These are phyloP conservation scores for Apophysomyces sp. DNA, from an alignment of 371 early-diverging fungal genomes.

Conservation along the genomic window DNA sequence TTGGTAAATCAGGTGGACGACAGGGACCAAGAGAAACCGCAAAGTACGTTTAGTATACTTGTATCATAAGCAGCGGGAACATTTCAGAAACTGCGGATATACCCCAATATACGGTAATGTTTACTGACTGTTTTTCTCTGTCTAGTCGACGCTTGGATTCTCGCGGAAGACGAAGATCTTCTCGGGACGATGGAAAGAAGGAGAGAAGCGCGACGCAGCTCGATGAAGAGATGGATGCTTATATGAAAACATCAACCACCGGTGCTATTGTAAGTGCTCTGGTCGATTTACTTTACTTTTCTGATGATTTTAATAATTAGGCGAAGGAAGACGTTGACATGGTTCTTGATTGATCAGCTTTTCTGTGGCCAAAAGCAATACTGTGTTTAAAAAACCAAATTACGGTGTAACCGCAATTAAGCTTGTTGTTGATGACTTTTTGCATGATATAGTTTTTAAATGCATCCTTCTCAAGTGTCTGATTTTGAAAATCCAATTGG, in stretches of 20 bases:
- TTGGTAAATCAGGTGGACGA: neutral
- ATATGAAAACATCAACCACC: conserved; percentile 24
- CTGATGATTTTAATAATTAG: neutral
- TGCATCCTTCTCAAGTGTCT: neutral
- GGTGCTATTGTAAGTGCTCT: neutral
- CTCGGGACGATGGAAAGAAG: conserved; percentile 12
- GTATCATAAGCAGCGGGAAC: neutral
- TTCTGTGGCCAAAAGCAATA: neutral
- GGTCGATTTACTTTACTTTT: neutral
- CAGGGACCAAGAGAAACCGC: neutral
- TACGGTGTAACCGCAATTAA: conserved; percentile 3
- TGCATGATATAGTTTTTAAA: conserved; percentile 1
- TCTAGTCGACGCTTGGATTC: neutral
- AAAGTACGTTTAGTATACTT: conserved; percentile 6
- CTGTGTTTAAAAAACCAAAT: neutral
- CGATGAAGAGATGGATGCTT: conserved; percentile 47
- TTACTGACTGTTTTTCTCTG: neutral
- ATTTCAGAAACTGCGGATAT: neutral
- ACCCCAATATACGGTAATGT: neutral
- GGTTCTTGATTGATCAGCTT: neutral
- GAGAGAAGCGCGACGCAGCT: conserved; percentile 26
- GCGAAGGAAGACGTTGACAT: neutral
- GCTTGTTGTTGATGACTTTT: neutral
- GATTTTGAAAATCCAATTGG: conserved; percentile 1
- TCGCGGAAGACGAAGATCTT: conserved; percentile 5